Conservation (phyloP, 176 grass and related monocot genomes). For the Aegilops bicornis region DNA sequence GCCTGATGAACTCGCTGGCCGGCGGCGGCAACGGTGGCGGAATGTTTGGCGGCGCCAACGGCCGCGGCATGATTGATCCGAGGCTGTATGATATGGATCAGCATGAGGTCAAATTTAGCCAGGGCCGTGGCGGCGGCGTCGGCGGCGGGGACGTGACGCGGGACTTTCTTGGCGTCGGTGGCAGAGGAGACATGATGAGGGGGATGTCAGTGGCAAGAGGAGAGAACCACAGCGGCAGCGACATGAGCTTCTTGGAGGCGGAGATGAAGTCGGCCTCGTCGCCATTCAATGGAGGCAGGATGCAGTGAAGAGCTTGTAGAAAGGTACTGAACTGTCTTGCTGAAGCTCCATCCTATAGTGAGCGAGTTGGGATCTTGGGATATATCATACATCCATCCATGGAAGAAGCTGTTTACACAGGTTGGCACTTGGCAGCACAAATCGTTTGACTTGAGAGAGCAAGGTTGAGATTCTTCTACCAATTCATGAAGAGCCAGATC, state of each 20-base stretch:
- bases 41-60: conserved; percentile 35
- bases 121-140: conserved; percentile 41
- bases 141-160: conserved; percentile 61
- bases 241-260: conserved; percentile 59
- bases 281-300: conserved; percentile 62
- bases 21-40: conserved; percentile 33
- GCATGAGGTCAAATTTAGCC: conserved; percentile 66
- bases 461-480: conserved; percentile 17
- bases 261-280: conserved; percentile 82
- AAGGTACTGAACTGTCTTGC: not conserved
- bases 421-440: conserved; percentile 8
- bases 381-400: conserved; percentile 32
- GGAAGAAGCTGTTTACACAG: not conserved
- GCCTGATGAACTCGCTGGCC: conserved; percentile 84
- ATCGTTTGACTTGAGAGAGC: conserved; percentile 7
- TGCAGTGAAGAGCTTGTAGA: conserved; percentile 40
- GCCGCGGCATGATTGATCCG: conserved; percentile 49
- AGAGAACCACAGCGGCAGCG: conserved; percentile 37
- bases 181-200: conserved; percentile 42
- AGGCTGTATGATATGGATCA: conserved; percentile 61
- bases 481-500: conserved; percentile 26
- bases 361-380: not conserved
- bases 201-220: conserved; percentile 49
- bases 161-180: conserved; percentile 84
- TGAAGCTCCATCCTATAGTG: not conserved